Evolutionary conservation across 495 filamentous ascomycete genomes (phyloP).

Genomic region (Penicillium tannophilum): DNA sequence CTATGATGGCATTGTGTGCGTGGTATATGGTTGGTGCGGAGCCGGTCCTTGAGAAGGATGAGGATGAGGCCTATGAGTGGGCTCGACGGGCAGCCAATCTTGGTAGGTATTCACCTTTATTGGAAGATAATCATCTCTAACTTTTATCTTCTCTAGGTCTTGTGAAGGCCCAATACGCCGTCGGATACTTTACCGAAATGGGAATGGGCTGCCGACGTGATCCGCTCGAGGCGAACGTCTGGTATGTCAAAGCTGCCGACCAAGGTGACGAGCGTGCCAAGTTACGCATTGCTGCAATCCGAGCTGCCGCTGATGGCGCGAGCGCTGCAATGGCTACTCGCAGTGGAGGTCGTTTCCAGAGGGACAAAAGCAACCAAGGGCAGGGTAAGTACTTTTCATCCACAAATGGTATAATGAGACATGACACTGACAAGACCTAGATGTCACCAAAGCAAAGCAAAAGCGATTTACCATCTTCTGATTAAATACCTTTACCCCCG

Average conservation of each 20-base stretch:
- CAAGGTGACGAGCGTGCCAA: conserved; percentile 88
- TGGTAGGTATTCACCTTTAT: conserved; percentile 55
- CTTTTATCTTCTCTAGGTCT: conserved; percentile 57
- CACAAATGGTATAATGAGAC: neutral
- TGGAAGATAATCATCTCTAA: neutral
- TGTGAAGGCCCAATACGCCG: conserved; percentile 91
- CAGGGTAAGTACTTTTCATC: conserved; percentile 17
- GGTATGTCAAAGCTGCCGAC: conserved; percentile 96
- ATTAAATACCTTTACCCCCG: neutral
- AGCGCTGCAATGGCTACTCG: conserved; percentile 41
- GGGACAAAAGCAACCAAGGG: conserved; percentile 21
- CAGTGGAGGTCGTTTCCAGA: conserved; percentile 12
- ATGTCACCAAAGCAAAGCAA: conserved; percentile 29
- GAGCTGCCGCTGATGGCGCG: conserved; percentile 78
- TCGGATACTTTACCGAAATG: conserved; percentile 98
- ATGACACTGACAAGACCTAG: conserved; percentile 6
- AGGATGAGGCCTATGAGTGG: conserved; percentile 97
- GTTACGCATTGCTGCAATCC: conserved; percentile 81
- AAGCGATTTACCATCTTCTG: conserved; percentile 41
- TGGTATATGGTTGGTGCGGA: conserved; percentile 98
- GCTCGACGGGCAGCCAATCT: conserved; percentile 80
- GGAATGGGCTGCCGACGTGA: conserved; percentile 94
- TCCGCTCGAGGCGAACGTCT: conserved; percentile 91
- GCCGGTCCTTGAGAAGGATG: conserved; percentile 90
- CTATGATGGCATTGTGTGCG: conserved; percentile 99